Conservation (phyloP, 1,284 basidiomycete genomes). For the Ceratobasidium sp. region DNA sequence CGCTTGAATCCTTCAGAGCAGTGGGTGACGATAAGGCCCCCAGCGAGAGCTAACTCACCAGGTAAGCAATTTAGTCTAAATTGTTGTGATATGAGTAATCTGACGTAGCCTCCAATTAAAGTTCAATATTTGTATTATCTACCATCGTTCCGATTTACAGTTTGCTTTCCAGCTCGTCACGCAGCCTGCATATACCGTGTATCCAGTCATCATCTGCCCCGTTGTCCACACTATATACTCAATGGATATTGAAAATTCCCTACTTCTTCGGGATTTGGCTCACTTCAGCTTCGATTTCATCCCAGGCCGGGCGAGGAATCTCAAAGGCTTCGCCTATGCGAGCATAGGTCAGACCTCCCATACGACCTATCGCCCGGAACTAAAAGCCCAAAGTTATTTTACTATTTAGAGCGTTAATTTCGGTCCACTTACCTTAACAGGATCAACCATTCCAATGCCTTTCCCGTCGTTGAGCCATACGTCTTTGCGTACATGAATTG, state of each 20-base stretch:
- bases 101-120: neutral
- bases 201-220: neutral
- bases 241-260: neutral
- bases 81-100: neutral
- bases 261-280: conserved; percentile 18
- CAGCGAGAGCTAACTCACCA: neutral
- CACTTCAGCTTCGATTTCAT: conserved; percentile 57
- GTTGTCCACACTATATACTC: too few species aligned
- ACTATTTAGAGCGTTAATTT: neutral
- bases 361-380: conserved; percentile 68
- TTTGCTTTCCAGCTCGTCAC: neutral
- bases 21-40: neutral
- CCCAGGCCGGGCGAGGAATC: conserved; percentile 68
- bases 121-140: neutral
- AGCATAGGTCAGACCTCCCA: conserved; percentile 72
- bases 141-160: neutral
- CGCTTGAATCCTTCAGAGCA: conserved; percentile 5
- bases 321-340: conserved; percentile 67
- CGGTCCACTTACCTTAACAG: conserved; percentile 55
- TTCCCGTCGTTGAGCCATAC: conserved; percentile 57
- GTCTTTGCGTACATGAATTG: conserved; percentile 68
- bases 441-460: conserved; percentile 65
- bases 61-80: neutral
- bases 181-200: neutral
- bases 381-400: neutral